Evolutionary conservation across 768 basidiomycete genomes (phyloP).

Genomic region (Rhodotorula sphaerocarpa): DNA sequence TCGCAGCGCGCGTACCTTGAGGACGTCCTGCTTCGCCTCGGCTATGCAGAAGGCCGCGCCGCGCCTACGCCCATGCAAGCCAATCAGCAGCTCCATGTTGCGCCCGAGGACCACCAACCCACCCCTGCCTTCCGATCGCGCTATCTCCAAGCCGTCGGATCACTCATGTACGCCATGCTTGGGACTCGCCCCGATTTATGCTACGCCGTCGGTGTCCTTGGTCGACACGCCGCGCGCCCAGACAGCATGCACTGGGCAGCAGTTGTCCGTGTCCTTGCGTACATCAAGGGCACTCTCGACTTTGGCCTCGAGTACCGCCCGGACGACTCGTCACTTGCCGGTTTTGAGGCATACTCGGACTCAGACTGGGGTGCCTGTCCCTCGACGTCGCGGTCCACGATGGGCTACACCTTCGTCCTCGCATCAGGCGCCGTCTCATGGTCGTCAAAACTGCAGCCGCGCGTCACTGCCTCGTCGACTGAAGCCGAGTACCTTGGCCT

Average conservation of each 20-base stretch:
- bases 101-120: not conserved
- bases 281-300: slow-evolving; percentile 44
- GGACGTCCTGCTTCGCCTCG: not conserved
- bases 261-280: slow-evolving; percentile 39
- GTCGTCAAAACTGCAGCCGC: not conserved
- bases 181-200: not conserved
- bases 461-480: slow-evolving; percentile 26
- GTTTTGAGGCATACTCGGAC: slow-evolving; percentile 3
- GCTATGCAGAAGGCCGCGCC: not conserved
- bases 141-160: slow-evolving; percentile 24
- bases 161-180: slow-evolving; percentile 28
- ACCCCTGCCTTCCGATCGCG: not conserved
- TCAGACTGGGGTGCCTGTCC: not conserved
- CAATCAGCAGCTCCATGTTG: not conserved
- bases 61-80: slow-evolving; percentile 12
- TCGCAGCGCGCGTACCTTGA: slow-evolving; percentile 1
- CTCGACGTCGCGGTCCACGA: not conserved
- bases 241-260: slow-evolving; percentile 37
- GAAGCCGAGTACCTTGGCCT: slow-evolving; percentile 48
- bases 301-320: slow-evolving; percentile 1
- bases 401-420: not conserved
- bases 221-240: not conserved
- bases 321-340: not conserved
- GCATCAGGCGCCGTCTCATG: not conserved
- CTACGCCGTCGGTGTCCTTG: not conserved